Conservation (phyloP, 345 rosid species). For the Lumnitzera littorea region DNA sequence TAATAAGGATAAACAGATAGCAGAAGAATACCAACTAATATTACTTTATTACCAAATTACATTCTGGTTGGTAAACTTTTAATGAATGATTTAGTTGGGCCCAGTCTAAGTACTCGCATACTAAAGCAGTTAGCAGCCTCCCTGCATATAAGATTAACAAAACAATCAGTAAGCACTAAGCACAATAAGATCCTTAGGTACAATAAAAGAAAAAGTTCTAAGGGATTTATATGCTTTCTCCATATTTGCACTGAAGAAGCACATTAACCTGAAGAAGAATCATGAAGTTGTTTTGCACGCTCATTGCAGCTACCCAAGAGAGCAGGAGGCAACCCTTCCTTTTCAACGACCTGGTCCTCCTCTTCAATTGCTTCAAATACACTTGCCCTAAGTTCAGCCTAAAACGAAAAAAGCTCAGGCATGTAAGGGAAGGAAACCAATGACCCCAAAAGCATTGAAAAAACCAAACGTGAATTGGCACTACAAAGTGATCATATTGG, state of each 20-base stretch:
- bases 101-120: constrained; percentile 97
- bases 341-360: constrained; percentile 77
- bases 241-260: constrained; percentile 1
- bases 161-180: neutral
- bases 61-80: constrained; percentile 88
- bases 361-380: constrained; percentile 98
- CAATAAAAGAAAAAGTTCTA: neutral
- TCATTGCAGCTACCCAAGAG: constrained; percentile 93
- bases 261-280: constrained; percentile 74
- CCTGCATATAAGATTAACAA: constrained; percentile 42
- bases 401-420: constrained; percentile 1
- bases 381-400: constrained; percentile 98
- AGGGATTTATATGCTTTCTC: neutral
- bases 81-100: constrained; percentile 83
- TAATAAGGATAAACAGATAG: constrained; percentile 1
- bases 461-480: too few relatives aligned
- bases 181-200: neutral
- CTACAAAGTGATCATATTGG: too few relatives aligned
- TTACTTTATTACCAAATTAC: constrained; percentile 87
- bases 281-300: constrained; percentile 85
- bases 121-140: constrained; percentile 68
- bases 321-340: constrained; percentile 79
- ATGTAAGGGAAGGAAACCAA: neutral
- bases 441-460: neutral
- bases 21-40: constrained; percentile 9